A percentile compares a stretch with the other conserved stretches of the same genome.
Conservation (phyloP, 1,284 basidiomycete genomes). For the Trametes hirsuta region DNA sequence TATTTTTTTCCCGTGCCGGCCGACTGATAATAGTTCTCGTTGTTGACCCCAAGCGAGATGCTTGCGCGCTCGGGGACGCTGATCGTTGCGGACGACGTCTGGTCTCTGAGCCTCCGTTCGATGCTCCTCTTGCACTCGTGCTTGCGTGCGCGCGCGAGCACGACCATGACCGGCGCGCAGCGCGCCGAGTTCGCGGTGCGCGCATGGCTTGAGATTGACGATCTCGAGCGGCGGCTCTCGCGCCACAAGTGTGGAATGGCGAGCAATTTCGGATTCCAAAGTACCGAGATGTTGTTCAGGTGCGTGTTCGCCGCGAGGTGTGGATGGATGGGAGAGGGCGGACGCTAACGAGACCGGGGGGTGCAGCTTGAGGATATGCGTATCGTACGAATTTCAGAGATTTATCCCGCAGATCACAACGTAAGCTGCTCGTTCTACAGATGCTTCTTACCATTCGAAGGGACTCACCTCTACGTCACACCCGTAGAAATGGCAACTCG, state of each 20-base stretch:
- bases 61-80: slow-evolving; percentile 34
- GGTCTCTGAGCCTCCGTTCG: slow-evolving; percentile 67
- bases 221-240: slow-evolving; percentile 61
- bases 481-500: slow-evolving; percentile 37
- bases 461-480: not conserved
- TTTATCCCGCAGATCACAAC: slow-evolving; percentile 59
- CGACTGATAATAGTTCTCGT: slow-evolving; percentile 53
- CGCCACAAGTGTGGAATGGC: slow-evolving; percentile 67
- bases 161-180: slow-evolving; percentile 44
- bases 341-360: not conserved
- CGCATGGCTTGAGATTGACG: slow-evolving; percentile 71
- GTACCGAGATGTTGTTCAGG: slow-evolving; percentile 75
- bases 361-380: slow-evolving; percentile 62
- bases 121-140: slow-evolving; percentile 74
- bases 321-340: not conserved
- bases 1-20: not conserved
- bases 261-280: slow-evolving; percentile 64
- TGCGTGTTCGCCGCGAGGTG: slow-evolving; percentile 37
- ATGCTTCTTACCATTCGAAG: not conserved
- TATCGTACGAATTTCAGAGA: slow-evolving; percentile 66
- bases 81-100: slow-evolving; percentile 61
- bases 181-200: slow-evolving; percentile 64
- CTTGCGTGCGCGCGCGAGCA: slow-evolving; percentile 55
- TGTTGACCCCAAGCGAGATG: slow-evolving; percentile 68
- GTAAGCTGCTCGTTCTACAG: slow-evolving; percentile 41